These are phyloP conservation scores for Tetrahymena elliotti DNA, from an alignment of 73 alveolate species.

Conservation along the genomic window DNA sequence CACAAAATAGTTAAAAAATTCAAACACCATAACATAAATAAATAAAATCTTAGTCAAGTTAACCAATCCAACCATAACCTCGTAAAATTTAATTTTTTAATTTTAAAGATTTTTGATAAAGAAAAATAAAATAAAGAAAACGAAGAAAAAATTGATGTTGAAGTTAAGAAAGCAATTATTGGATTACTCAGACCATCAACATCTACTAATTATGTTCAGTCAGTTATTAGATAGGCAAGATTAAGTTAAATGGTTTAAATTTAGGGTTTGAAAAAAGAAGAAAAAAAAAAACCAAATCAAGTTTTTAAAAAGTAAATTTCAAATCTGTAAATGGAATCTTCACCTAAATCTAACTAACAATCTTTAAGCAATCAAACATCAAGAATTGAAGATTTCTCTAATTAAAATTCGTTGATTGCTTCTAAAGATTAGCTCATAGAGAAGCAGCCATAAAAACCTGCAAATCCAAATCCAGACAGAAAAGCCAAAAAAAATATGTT, in stretches of 20 bases:
- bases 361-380: neutral
- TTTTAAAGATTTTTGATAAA: too few species aligned
- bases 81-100: neutral
- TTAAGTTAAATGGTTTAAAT: neutral
- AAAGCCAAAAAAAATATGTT: neutral
- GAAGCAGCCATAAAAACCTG: neutral
- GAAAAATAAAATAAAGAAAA: neutral
- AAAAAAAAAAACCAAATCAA: neutral
- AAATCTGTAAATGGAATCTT: neutral
- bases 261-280: neutral
- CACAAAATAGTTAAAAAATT: neutral
- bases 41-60: neutral
- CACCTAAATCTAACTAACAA: neutral
- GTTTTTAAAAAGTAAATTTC: neutral
- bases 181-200: neutral
- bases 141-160: neutral
- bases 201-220: neutral
- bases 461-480: neutral
- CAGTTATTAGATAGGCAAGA: neutral
- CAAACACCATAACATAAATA: neutral
- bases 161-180: neutral
- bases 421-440: neutral
- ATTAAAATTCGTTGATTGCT: neutral
- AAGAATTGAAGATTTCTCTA: neutral
- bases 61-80: neutral